Conservation (phyloP, 179 eudicot species). For the Silene coronaria region DNA sequence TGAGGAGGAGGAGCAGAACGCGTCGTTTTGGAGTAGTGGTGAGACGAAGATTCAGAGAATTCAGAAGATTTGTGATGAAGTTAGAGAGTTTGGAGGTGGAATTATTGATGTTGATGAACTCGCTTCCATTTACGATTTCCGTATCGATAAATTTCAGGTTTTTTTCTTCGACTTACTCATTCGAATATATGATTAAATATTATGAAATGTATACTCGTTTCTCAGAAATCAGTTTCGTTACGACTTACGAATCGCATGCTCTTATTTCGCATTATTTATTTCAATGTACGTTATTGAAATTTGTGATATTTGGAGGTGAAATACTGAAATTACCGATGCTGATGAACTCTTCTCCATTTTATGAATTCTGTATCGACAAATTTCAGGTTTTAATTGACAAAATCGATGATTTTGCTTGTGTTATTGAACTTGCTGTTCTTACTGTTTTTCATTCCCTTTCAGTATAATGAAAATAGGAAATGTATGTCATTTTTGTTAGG, state of each 20-base stretch:
- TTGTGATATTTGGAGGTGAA: too few relatives aligned
- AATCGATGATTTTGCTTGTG: too few relatives aligned
- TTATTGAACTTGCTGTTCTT: too few relatives aligned
- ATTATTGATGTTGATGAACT: constrained; percentile 76
- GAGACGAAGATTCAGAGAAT: constrained; percentile 70
- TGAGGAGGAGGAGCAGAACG: constrained; percentile 25
- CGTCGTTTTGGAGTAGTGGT: constrained; percentile 32
- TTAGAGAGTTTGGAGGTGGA: constrained; percentile 59
- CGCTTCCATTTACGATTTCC: constrained; percentile 68
- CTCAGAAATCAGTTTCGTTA: background rate
- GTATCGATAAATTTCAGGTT: constrained; percentile 94
- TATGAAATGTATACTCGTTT: background rate
- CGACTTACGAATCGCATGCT: too few relatives aligned
- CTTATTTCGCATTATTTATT: too few relatives aligned
- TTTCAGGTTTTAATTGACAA: too few relatives aligned
- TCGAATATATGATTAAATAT: background rate
- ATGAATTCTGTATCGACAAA: too few relatives aligned
- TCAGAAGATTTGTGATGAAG: constrained; percentile 67
- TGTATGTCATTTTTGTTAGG: too few relatives aligned
- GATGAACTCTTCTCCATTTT: too few relatives aligned
- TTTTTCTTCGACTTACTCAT: background rate
- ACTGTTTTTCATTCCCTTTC: too few relatives aligned
- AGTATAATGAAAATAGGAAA: too few relatives aligned
- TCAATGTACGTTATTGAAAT: background rate
- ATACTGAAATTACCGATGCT: too few relatives aligned